Evolutionary conservation across 306 rosid genomes (phyloP), one percentile per base, ranked within the genome.

Genomic region (Pterocarpus macrocarpus): DNA sequence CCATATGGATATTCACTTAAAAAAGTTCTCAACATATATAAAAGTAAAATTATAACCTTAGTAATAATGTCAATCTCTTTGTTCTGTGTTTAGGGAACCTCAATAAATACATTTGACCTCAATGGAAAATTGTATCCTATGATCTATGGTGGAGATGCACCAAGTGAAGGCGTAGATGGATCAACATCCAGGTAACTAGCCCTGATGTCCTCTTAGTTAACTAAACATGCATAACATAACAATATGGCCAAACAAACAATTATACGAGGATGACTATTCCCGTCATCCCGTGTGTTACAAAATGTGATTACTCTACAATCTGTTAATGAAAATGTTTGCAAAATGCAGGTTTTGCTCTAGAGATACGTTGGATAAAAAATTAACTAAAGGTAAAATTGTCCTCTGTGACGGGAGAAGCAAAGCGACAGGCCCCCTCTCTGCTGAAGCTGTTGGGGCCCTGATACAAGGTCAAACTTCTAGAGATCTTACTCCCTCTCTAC

Each of bases 351-450:
- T 34, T 66, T 82, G 88, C 53, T 1, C 0, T 0, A 2, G 1
- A 2, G 68, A 30, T 10, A 16, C 83, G 0, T 32, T 85, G 80
- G 81, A 80, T 56, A 1, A 36, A 14, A 55, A 80, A 0, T 41
- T 45, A 63, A 82, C 82, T 1, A 34, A 71, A 22, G 87, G 87
- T 7, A 89, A 84, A 79, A 89, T 86, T 71, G 79, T 89, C 56
- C 47, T 86, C 0, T 86, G 90, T 3, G 90, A 89, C 0, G 41
- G 1, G 44, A 17, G 5, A 0, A 5, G 0, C 44, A 22, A 36
- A 2, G 87, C 61, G 1, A 0, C 0, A 17, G 75, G 71, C 14
- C n/a, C 73, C 32, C 17, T 80, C 1, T 1, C 3, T 13, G 80
- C 73, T 1, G 80, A 76, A 3, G 81, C 82, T 5, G 36, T 12